Evolutionary conservation across 768 basidiomycete genomes (phyloP).

Genomic region (Phylloporus sp.): DNA sequence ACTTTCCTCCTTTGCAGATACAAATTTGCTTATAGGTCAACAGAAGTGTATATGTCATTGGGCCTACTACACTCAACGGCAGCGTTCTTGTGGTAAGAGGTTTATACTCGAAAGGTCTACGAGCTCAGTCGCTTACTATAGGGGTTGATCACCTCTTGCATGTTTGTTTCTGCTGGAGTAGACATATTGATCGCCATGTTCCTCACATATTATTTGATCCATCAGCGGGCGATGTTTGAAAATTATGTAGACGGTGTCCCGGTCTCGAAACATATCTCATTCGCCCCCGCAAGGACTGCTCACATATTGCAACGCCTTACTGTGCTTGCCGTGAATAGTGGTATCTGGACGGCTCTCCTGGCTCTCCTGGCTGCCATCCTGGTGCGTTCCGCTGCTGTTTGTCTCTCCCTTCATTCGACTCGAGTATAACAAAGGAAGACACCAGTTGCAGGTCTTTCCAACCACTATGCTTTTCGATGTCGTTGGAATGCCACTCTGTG

Average conservation of each 20-base stretch:
- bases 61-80: neutral
- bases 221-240: neutral
- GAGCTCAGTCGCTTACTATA: neutral
- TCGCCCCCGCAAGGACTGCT: neutral
- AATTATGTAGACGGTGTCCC: neutral
- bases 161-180: neutral
- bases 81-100: neutral
- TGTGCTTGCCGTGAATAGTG: conserved; percentile 17
- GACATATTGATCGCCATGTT: conserved; percentile 5
- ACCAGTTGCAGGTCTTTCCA: neutral
- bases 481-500: conserved; percentile 2
- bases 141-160: neutral
- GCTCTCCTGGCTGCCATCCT: conserved; percentile 37
- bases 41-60: neutral
- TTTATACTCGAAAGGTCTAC: neutral
- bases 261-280: neutral
- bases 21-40: neutral
- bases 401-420: neutral
- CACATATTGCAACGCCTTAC: conserved; percentile 7
- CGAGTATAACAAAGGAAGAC: neutral
- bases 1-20: neutral
- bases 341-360: conserved; percentile 48
- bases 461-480: neutral
- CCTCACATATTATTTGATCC: conserved; percentile 1
- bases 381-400: neutral